Evolutionary conservation across 1,139 yeast species (phyloP).

Genomic region (Saccharomycopsis crataegensis): DNA sequence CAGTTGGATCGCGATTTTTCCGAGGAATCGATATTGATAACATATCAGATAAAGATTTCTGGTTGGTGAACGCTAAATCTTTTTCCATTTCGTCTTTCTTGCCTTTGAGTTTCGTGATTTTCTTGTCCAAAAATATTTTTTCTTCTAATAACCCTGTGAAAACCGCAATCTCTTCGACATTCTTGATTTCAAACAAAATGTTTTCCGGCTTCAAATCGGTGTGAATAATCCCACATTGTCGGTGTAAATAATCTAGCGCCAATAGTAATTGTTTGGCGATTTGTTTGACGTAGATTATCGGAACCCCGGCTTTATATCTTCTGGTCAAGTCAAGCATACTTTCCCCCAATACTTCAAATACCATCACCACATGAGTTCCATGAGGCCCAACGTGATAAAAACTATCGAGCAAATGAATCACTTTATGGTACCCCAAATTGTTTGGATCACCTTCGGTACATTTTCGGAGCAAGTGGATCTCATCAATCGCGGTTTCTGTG

Average conservation of each 20-base stretch:
- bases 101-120: slow-evolving; percentile 5
- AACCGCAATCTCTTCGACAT: slow-evolving; percentile 61
- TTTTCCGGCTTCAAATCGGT: slow-evolving; percentile 90
- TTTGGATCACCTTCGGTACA: slow-evolving; percentile 30
- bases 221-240: slow-evolving; percentile 85
- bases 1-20: not conserved
- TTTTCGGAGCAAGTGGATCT: slow-evolving; percentile 54
- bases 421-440: slow-evolving; percentile 61
- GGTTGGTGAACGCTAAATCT: not conserved
- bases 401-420: slow-evolving; percentile 57
- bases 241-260: slow-evolving; percentile 73
- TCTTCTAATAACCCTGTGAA: slow-evolving; percentile 45
- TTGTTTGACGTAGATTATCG: slow-evolving; percentile 65
- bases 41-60: not conserved
- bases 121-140: slow-evolving; percentile 2
- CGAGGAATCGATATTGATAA: slow-evolving; percentile 1
- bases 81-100: not conserved
- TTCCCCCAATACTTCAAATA: slow-evolving; percentile 74
- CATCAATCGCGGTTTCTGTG: slow-evolving; percentile 84
- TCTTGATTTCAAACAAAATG: slow-evolving; percentile 72
- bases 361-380: slow-evolving; percentile 74
- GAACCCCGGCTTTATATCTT: slow-evolving; percentile 55
- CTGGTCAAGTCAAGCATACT: slow-evolving; percentile 59
- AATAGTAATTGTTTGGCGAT: slow-evolving; percentile 71
- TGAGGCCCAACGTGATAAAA: slow-evolving; percentile 66